A percentile compares a stretch with the other conserved stretches of the same genome.
phyloP scores from a whole-genome alignment of 2,329 filamentous ascomycete species.

The Acarospora socialis region DNA sequence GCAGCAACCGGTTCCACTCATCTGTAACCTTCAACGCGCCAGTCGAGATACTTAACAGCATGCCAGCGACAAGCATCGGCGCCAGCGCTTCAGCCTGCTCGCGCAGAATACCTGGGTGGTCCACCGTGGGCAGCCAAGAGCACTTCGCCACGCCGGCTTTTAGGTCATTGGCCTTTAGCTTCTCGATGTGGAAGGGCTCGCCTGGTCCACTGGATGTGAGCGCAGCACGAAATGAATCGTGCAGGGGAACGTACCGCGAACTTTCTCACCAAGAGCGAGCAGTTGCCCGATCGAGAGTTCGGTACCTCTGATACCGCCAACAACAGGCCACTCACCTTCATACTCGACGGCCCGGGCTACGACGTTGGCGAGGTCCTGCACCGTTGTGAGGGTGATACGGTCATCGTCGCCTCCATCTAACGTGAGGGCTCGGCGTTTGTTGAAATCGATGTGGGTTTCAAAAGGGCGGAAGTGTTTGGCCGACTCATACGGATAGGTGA shows the following conservation, averaged over 20 bases:
- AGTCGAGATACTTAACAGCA: conserved; percentile 15
- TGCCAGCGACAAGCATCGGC: conserved; percentile 13
- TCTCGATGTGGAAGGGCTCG: conserved; percentile 19
- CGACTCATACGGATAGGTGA: conserved; percentile 36
- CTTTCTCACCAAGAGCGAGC: conserved; percentile 21
- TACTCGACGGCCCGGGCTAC: conserved; percentile 27
- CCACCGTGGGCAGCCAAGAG: conserved; percentile 15
- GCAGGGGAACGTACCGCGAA: conserved; percentile 20
- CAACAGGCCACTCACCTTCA: conserved; percentile 27
- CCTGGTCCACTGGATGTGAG: no score
- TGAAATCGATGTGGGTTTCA: conserved; percentile 24
- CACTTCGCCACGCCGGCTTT: conserved; percentile 17
- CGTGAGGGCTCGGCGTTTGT: conserved; percentile 20
- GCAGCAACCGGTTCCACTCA: conserved; percentile 24
- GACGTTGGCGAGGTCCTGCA: conserved; percentile 24
- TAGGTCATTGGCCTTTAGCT: conserved; percentile 21
- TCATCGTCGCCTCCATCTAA: conserved; percentile 21
- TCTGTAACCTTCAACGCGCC: conserved; percentile 20
- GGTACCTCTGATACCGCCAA: conserved; percentile 27
- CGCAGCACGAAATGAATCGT: conserved; percentile 8
- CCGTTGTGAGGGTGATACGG: conserved; percentile 21
- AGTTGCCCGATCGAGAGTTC: conserved; percentile 19
- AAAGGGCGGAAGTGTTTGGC: conserved; percentile 29
- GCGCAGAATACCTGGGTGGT: conserved; percentile 19
- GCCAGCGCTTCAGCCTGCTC: conserved; percentile 18